These are phyloP conservation scores for Paecilomyces niveus DNA, from an alignment of 2,329 filamentous ascomycete genomes.

Conservation along the genomic window DNA sequence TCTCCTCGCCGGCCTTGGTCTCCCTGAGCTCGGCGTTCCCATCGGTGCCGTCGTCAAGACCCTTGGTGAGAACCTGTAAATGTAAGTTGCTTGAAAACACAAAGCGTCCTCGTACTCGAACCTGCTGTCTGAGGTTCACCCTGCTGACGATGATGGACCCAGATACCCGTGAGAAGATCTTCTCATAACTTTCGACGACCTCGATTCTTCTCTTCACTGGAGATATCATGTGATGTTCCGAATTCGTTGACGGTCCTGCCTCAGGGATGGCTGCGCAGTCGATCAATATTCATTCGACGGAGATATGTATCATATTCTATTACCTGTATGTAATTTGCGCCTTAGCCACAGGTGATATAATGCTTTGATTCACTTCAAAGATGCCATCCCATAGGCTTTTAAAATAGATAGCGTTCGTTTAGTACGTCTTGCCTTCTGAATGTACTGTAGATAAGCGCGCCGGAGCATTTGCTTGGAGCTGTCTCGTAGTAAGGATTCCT, in stretches of 20 bases:
- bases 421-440: neutral
- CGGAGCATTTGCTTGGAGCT: neutral
- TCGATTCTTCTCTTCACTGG: neutral
- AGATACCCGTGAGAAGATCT: neutral
- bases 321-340: neutral
- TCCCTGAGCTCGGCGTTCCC: constrained; percentile 19
- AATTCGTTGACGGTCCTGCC: neutral
- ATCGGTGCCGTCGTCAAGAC: constrained; percentile 20
- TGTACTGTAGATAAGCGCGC: neutral
- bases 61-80: constrained; percentile 14
- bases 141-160: neutral
- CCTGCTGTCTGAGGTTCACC: neutral
- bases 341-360: neutral
- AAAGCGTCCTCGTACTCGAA: neutral
- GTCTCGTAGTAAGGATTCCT: too few species aligned
- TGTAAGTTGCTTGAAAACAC: neutral
- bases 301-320: neutral
- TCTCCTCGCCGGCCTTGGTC: constrained; percentile 21
- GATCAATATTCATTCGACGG: neutral
- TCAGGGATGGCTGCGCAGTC: neutral
- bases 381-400: neutral
- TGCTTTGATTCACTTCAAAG: neutral
- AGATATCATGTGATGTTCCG: neutral
- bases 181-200: neutral
- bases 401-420: neutral